Base-by-base conservation (phyloP, 768 basidiomycete species). In the Baorangia bicolor region DNA sequence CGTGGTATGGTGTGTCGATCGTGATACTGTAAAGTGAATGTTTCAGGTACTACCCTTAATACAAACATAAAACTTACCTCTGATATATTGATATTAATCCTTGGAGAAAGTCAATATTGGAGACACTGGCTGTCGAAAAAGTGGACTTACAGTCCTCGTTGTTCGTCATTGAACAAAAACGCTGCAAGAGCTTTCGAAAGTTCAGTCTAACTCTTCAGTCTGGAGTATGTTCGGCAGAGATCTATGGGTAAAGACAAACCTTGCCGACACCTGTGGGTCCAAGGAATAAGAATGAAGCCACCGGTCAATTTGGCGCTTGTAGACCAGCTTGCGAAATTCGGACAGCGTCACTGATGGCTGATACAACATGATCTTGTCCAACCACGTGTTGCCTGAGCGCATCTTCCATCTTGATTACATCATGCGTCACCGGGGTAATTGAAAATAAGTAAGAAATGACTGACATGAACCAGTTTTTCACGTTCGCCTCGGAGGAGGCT, bases 41-140 rank as follows among this genome's bases (percentile, higher is more conserved):
- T n/a, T 33, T 38, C 37, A 39, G n/a, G 1, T 10, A 21, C n/a
- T 20, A 28, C 3, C n/a, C 4, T 37, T 14, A 11, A 33, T 25
- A 14, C 54, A 11, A 41, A 40, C 18, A 31, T 45, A 27, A 13
- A n/a, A 13, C 61, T 23, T 56, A 77, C 69, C 74, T 97, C 92
- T n/a, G 90, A 90, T 92, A 96, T 94, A 62, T 97, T 95, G 67
- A 96, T 92, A 56, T 87, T 90, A 59, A 94, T 92, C 51, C 88
- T 91, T 35, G 14, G 53, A 56, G n/a, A 27, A 40, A 11, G 27
- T 49, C 30, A 25, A 25, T 9, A 47, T 52, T 43, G 37, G 55
- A 44, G 8, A 34, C 5, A 12, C 27, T 45, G 8, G 27, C 31
- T 21, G 38, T 55, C 16, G 34, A 53, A 41, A 25, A 28, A 31